Percentiles rank a stretch among this genome's conserved stretches.
phyloP scores from a whole-genome alignment of 2,329 filamentous ascomycete genomes.

The Fusarium graminum region DNA sequence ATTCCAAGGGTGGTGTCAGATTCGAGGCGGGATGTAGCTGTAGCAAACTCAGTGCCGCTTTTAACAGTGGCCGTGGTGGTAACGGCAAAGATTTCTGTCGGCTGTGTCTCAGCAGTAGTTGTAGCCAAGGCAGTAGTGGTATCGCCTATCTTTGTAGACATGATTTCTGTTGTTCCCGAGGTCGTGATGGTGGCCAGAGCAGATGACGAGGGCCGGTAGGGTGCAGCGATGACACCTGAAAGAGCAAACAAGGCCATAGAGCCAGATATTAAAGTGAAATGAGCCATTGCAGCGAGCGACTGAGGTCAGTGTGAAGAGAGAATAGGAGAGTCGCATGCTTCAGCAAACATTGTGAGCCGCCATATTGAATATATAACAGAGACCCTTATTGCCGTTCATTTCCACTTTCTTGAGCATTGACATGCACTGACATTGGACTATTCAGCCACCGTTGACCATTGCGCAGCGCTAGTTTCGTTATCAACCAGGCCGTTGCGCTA shows the following conservation, averaged over 20 bases:
- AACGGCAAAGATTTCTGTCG: not conserved
- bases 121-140: not conserved
- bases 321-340: not conserved
- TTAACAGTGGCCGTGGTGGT: not conserved
- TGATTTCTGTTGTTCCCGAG: not conserved
- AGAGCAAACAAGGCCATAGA: not conserved
- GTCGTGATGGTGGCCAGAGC: not conserved
- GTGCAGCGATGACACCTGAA: not conserved
- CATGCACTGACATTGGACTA: not conserved
- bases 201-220: not conserved
- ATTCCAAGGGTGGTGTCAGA: not conserved
- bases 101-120: not conserved
- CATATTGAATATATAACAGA: not conserved
- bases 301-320: not conserved
- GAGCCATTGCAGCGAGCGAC: not conserved
- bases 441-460: not conserved
- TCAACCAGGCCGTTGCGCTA: not conserved
- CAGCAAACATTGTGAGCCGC: too few relatives aligned
- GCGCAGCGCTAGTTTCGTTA: not conserved
- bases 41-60: not conserved
- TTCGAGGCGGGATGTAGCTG: not conserved
- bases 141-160: accelerated
- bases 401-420: not conserved
- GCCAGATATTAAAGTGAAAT: not conserved
- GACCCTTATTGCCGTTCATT: too few relatives aligned